Evolutionary conservation across 2,329 filamentous ascomycete genomes (phyloP).

Genomic region (Dryadomyces quercus-mongolicae): DNA sequence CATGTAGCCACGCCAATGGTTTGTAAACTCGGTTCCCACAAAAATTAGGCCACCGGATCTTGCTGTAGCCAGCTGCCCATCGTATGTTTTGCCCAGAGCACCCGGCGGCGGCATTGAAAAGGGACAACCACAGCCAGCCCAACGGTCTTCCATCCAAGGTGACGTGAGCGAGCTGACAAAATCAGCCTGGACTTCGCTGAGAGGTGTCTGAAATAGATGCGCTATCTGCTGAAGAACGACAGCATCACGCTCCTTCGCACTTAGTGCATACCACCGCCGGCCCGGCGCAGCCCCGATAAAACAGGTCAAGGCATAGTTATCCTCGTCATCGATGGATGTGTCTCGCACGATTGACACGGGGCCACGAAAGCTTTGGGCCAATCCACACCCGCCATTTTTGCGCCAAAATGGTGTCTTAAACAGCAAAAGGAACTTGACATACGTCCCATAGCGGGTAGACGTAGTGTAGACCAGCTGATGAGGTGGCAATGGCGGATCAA

Average conservation of each 20-base stretch:
- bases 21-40: constrained; percentile 39
- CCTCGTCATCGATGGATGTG: background rate
- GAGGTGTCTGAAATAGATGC: background rate
- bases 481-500: background rate
- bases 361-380: background rate
- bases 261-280: background rate
- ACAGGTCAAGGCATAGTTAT: background rate
- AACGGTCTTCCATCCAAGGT: background rate
- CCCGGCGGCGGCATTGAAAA: background rate
- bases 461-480: background rate
- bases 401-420: background rate
- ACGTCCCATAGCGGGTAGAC: background rate
- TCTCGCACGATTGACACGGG: background rate
- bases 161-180: background rate
- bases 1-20: constrained; percentile 45
- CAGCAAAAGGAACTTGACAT: background rate
- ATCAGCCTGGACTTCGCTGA: background rate
- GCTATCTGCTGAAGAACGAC: background rate
- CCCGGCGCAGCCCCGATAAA: background rate
- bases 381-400: background rate
- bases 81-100: background rate
- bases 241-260: background rate
- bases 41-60: constrained; percentile 26
- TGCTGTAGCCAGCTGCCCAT: background rate
- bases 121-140: background rate